Evolutionary conservation across 768 basidiomycete species (phyloP), one percentile per base, ranked within the genome.

Genomic region (Phanerochaete carnosa): DNA sequence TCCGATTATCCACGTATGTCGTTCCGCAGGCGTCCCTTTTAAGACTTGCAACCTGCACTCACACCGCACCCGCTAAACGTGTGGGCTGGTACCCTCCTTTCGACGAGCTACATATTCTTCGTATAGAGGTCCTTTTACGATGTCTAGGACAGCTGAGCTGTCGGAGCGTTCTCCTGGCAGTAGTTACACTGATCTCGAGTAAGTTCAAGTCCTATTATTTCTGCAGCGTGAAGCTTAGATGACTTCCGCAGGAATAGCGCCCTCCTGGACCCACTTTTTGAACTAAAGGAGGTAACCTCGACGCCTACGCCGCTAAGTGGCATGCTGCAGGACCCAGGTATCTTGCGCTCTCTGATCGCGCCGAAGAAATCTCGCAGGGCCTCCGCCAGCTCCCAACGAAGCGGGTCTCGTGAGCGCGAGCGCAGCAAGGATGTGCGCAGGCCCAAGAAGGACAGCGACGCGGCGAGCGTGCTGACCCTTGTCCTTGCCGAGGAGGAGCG

Each of bases 401-500:
- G 75, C 54, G 29, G 50, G 28, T 70, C 77, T 1, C 64, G 64
- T 33, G 61, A 55, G 50, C 74, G 78, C 55, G 77, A 77, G 2
- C 67, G 64, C 46, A 62, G 65, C 50, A 59, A 61, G 23, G 66
- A 68, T 32, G 3, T 28, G 19, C 64, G 64, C 33, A 63, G 60
- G 56, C 39, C 49, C 29, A 60, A 62, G 45, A 63, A 66, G 50
- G 62, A 64, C 29, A 62, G 63, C 19, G 71, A 71, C 58, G 62
- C 65, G 25, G 46, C 65, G 50, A 69, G 64, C 50, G 66, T 75
- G 51, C 68, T 75, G 37, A 70, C 69, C 23, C 65, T 83, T 13
- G 75, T 80, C 28, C 72, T 80, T 28, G 77, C 80, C 63, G 69
- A 86, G 60, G 84, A 86, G 69, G 84, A 87, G 68, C 78, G 79